Base-by-base conservation (phyloP, 163 green algal species). In the Chloromonas sp. region DNA sequence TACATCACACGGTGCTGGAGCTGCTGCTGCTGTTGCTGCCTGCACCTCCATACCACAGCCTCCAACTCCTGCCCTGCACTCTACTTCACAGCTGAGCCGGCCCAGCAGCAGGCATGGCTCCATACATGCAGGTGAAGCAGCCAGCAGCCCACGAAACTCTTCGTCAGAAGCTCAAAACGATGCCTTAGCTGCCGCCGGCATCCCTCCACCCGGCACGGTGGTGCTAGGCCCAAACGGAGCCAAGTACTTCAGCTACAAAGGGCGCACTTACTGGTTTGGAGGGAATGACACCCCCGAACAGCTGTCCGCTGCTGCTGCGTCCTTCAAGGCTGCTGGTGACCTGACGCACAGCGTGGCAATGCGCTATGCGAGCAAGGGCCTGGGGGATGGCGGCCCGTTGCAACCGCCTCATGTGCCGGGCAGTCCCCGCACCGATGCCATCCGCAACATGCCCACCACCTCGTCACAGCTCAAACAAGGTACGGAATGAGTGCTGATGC, bases 161-260 rank as follows among this genome's bases (percentile, higher is more conserved):
- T 74, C 66, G 66, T 15, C 66, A 5, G 66, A 5, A 5, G 66
- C 66, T 11, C 5, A 74, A 11, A 5, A 74, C 66, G 66, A 74
- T 11, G 66, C 66, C 5, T 11, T 74, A 5, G 66, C 66, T 11
- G 66, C 66, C 5, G 66, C 66, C 66, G 66, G 66, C 66, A 11
- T 74, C 66, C 66, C 71, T 3, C 71, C 71, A 59, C 71, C 14
- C 2, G 71, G 71, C 5, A 59, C 13, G 13, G 13, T 59, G 5
- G 13, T 79, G 2, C 71, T 79, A 11, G 71, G 71, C 14, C 71
- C 71, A 11, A 3, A 36, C 11, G 71, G 71, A 36, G 71, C 71
- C 2, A 11, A 58, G 8, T 82, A 82, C 15, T 82, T 82, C 59
- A 82, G 59, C 3, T 82, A 82, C 79, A 82, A 82, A 15, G 79